Conservation (phyloP, 345 rosid species). For the Euphorbia pulcherrima region DNA sequence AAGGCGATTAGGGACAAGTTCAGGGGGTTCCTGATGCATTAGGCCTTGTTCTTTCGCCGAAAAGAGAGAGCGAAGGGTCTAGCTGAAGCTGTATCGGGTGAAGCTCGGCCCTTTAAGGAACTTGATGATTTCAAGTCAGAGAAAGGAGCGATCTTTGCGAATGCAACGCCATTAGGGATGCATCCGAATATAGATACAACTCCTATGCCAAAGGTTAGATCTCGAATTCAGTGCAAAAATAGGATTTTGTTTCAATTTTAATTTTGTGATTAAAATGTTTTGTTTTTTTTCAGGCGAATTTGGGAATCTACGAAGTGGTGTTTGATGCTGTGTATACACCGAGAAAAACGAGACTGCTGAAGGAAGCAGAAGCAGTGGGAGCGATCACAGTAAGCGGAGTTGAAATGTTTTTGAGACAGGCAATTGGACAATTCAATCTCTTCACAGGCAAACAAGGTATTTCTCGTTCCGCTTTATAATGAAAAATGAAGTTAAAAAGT, state of each 20-base stretch:
- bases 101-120: conserved; percentile 38
- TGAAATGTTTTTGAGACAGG: conserved; percentile 67
- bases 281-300: conserved; percentile 28
- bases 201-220: conserved; percentile 47
- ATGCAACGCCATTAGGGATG: conserved; percentile 66
- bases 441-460: conserved; percentile 49
- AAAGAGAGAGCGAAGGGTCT: conserved; percentile 54
- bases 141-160: conserved; percentile 56
- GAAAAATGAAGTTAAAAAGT: too few relatives aligned
- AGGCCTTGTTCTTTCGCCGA: too few relatives aligned
- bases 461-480: background rate
- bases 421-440: conserved; percentile 51
- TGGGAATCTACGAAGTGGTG: conserved; percentile 41
- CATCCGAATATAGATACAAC: conserved; percentile 46
- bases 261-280: background rate
- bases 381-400: conserved; percentile 53
- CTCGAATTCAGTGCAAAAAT: background rate
- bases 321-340: conserved; percentile 63
- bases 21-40: too few relatives aligned
- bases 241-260: background rate
- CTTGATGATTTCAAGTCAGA: conserved; percentile 40
- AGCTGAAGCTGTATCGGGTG: conserved; percentile 47
- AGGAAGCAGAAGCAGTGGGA: conserved; percentile 54
- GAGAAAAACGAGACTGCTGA: conserved; percentile 48
- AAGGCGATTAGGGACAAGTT: too few relatives aligned